Evolutionary conservation across 2,329 filamentous ascomycete species (phyloP), one percentile per base, ranked within the genome.

Genomic region (Epichloe hybrida): DNA sequence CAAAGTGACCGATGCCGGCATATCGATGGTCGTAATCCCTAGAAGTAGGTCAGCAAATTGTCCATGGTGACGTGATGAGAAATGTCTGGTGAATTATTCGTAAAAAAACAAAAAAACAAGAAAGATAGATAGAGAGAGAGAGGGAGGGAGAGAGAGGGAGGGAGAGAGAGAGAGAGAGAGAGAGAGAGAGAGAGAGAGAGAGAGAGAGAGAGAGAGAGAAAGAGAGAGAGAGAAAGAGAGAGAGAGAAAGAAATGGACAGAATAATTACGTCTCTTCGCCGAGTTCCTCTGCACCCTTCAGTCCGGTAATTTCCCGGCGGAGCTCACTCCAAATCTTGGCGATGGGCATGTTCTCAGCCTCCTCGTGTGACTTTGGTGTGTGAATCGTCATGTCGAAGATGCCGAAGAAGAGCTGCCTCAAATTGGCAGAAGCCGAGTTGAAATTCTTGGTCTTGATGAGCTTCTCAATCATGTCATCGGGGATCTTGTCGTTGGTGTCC

Each of bases 331-430:
- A 91, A 23, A 82, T 69, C 53, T 74, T 72, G 46, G 79, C 79
- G 34, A 83, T 72, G 51, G 88, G 76, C 54, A 90, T 66, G 21
- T 73, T 68, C 69, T 87, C 75, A 15, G 84, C 69, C n/a, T 80
- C 83, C 11, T 77, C 79, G 56, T 88, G 84, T n/a, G 75, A 77
- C 56, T 74, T 71, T 7, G 84, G 82, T 31, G 81, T 79, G 67
- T 93, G 87, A 3, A 91, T 76, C 0, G 80, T 80, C 86, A 93
- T 91, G 64, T 93, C 86, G 58, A 87, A 91, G 53, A 87, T 84
- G 39, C 86, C 87, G 61, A 89, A 88, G 65, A 88, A 81, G 41
- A 93, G 72, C 66, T 91, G 87, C 40, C 83, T 76, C 31, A 91
- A 74, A 62, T 88, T 90, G 68, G 85, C 86, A 5, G 88, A 75